Conservation (phyloP, 768 basidiomycete species). For the Lentinus tigrinus region DNA sequence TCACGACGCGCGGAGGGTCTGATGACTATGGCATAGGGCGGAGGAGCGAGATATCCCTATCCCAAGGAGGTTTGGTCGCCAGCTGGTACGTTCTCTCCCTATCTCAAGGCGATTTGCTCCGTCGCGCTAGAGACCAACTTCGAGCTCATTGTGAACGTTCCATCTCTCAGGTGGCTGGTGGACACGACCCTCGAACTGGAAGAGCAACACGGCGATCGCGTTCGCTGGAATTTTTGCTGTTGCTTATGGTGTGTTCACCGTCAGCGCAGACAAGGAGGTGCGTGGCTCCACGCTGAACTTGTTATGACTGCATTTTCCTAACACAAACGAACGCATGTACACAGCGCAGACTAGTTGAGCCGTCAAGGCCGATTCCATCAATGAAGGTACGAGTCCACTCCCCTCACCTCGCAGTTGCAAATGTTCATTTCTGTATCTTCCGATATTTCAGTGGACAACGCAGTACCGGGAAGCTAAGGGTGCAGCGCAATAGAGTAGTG, state of each 20-base stretch:
- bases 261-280: conserved; percentile 82
- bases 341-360: conserved; percentile 59
- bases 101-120: not conserved
- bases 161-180: conserved; percentile 84
- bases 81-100: conserved; percentile 55
- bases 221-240: conserved; percentile 66
- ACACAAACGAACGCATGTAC: not conserved
- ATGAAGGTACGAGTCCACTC: conserved; percentile 54
- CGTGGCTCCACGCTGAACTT: conserved; percentile 23
- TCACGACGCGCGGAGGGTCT: not conserved
- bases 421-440: not conserved
- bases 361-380: conserved; percentile 73
- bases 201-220: conserved; percentile 75
- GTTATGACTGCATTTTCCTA: not conserved
- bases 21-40: conserved; percentile 51
- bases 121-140: not conserved
- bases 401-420: not conserved
- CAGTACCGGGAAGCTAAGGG: conserved; percentile 40
- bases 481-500: not conserved
- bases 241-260: conserved; percentile 65
- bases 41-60: conserved; percentile 86
- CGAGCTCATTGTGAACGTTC: not conserved
- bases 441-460: conserved; percentile 44
- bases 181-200: conserved; percentile 90
- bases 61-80: conserved; percentile 96